phyloP scores from a whole-genome alignment of 1,139 yeast species.

The Saccharomyces hybrid region DNA sequence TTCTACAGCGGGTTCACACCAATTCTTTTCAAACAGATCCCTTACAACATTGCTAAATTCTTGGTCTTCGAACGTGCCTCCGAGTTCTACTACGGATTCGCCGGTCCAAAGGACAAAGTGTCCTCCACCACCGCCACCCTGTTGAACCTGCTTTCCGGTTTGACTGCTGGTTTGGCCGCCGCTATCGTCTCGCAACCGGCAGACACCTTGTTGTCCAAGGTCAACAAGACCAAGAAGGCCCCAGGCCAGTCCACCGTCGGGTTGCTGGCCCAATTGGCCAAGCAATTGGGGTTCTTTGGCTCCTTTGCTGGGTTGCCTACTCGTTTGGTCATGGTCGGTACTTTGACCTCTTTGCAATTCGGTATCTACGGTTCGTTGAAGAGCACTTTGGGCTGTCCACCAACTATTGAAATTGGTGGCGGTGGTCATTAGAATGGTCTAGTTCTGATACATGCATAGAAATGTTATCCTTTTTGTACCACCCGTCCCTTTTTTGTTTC shows the following conservation, averaged over 20 bases:
- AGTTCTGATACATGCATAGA: neutral
- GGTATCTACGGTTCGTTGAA: slow-evolving; percentile 81
- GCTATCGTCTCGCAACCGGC: slow-evolving; percentile 89
- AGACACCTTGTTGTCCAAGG: slow-evolving; percentile 83
- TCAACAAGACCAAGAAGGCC: slow-evolving; percentile 86
- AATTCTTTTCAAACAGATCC: slow-evolving; percentile 84
- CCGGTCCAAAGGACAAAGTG: slow-evolving; percentile 64
- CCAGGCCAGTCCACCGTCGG: slow-evolving; percentile 86
- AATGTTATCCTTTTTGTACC: neutral
- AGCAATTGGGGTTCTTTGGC: slow-evolving; percentile 75
- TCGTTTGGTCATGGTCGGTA: slow-evolving; percentile 87
- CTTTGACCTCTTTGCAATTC: slow-evolving; percentile 82
- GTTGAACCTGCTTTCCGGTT: slow-evolving; percentile 74
- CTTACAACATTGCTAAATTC: slow-evolving; percentile 86
- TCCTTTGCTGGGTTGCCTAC: slow-evolving; percentile 87
- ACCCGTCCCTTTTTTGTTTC: neutral
- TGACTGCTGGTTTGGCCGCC: slow-evolving; percentile 86
- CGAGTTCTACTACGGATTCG: slow-evolving; percentile 57
- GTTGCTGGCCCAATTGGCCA: slow-evolving; percentile 71
- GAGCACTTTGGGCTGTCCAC: slow-evolving; percentile 68
- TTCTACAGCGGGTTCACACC: slow-evolving; percentile 92
- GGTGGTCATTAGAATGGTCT: slow-evolving; percentile 34
- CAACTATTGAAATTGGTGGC: slow-evolving; percentile 54
- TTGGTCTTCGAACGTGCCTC: slow-evolving; percentile 85
- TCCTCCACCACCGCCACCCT: slow-evolving; percentile 48